phyloP scores from a whole-genome alignment of 805 yeast genomes.

The Metschnikowia sp. region DNA sequence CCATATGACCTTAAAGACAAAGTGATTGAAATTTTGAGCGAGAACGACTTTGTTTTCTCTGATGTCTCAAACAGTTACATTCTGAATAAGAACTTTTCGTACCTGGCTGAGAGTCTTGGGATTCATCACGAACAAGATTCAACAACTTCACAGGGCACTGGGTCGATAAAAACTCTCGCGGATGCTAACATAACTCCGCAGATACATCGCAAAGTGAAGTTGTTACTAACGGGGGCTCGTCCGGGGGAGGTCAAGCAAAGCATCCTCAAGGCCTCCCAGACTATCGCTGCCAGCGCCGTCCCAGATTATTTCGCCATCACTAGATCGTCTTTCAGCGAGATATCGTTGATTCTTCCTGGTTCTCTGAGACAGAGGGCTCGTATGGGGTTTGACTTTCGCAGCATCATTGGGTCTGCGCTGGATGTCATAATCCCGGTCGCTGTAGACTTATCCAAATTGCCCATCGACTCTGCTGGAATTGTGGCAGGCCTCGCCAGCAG shows the following conservation, averaged over 20 bases:
- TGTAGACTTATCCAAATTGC: constrained; percentile 51
- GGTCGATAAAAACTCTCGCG: constrained; percentile 8
- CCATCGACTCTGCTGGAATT: constrained; percentile 61
- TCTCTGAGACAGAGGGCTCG: constrained; percentile 30
- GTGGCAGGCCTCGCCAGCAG: constrained; percentile 62
- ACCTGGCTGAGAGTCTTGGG: not conserved
- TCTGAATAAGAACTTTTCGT: constrained; percentile 2
- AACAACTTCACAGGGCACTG: not conserved
- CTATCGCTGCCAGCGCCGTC: constrained; percentile 27
- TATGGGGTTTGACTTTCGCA: constrained; percentile 39
- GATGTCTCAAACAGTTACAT: constrained; percentile 44
- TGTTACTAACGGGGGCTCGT: constrained; percentile 59
- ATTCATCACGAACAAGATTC: not conserved
- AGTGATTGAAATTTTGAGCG: constrained; percentile 45
- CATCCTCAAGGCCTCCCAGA: constrained; percentile 41
- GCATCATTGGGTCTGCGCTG: constrained; percentile 53
- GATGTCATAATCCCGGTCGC: constrained; percentile 57
- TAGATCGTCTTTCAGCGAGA: constrained; percentile 48
- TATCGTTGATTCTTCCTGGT: constrained; percentile 47
- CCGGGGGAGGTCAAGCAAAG: constrained; percentile 43
- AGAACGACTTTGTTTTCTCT: constrained; percentile 42
- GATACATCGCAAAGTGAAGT: constrained; percentile 36
- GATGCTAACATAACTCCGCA: constrained; percentile 38
- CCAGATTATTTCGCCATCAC: constrained; percentile 53
- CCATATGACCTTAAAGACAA: constrained; percentile 44